Conservation (phyloP, 306 rosid species). For the Malus orientalis region DNA sequence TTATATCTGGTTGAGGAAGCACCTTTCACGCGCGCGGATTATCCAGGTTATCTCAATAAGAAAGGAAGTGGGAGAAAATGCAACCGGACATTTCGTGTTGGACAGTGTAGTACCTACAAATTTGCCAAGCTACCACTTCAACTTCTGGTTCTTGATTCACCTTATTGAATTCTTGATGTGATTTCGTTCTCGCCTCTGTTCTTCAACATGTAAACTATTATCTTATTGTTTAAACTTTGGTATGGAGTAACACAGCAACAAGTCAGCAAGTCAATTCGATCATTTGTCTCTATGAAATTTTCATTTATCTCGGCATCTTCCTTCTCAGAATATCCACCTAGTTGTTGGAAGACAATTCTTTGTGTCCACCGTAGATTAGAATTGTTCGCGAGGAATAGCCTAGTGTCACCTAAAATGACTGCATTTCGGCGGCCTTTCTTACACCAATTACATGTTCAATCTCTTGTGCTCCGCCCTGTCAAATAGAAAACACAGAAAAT, state of each 20-base stretch:
- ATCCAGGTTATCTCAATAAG: slow-evolving; percentile 21
- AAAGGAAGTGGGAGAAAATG: not conserved
- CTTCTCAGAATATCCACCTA: not conserved
- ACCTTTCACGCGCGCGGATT: not conserved
- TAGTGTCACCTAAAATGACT: not conserved
- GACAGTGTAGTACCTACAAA: slow-evolving; percentile 20
- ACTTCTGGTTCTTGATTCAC: not conserved
- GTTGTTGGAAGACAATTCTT: slow-evolving; percentile 10
- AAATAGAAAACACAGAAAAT: not conserved
- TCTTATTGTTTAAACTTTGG: not conserved
- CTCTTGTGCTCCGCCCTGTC: not conserved
- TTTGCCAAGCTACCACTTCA: not conserved
- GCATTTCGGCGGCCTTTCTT: not conserved
- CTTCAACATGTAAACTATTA: not conserved
- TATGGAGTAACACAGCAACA: not conserved
- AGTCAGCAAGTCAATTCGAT: not conserved
- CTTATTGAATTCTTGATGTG: not conserved
- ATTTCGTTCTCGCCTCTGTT: no score
- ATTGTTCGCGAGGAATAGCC: not conserved
- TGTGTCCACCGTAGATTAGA: not conserved
- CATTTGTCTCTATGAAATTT: not conserved
- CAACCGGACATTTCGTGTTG: slow-evolving; percentile 10
- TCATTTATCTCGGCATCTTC: not conserved
- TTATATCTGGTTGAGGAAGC: slow-evolving; percentile 2
- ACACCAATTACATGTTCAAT: not conserved